Evolutionary conservation across 805 yeast species (phyloP).

Genomic region (Metschnikowia borealis): DNA sequence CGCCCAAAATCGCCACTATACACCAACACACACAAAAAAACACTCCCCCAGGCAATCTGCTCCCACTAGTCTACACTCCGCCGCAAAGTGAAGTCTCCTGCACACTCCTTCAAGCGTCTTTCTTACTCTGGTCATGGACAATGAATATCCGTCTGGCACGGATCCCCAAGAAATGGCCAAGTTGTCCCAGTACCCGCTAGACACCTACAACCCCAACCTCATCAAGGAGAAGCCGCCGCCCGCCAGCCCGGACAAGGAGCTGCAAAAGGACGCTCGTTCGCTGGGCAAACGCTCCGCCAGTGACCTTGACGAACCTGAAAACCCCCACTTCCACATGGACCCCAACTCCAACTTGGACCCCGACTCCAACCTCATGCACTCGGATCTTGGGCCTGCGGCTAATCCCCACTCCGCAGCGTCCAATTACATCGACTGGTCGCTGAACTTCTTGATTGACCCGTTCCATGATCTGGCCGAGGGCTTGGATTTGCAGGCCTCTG

Average conservation of each 20-base stretch:
- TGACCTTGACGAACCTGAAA: not conserved
- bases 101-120: not conserved
- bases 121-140: not conserved
- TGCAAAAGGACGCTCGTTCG: not conserved
- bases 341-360: not conserved
- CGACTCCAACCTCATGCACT: not conserved
- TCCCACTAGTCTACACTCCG: not conserved
- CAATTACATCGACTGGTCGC: constrained; percentile 29
- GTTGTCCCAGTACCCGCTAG: constrained; percentile 5
- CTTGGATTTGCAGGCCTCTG: constrained; percentile 25
- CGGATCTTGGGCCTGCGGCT: not conserved
- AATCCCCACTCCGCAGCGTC: not conserved
- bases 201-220: constrained; percentile 4
- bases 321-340: constrained; percentile 1
- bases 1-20: not conserved
- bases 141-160: constrained; percentile 4
- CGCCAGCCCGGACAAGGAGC: not conserved
- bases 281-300: not conserved
- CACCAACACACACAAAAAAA: not conserved
- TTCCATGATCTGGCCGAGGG: constrained; percentile 28
- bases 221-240: not conserved
- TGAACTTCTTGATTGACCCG: constrained; percentile 31
- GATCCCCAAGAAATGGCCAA: constrained; percentile 5
- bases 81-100: not conserved
- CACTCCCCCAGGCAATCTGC: not conserved